These are phyloP conservation scores for Pseudocercospora eumusae DNA, from an alignment of 2,329 filamentous ascomycete species.

Conservation along the genomic window DNA sequence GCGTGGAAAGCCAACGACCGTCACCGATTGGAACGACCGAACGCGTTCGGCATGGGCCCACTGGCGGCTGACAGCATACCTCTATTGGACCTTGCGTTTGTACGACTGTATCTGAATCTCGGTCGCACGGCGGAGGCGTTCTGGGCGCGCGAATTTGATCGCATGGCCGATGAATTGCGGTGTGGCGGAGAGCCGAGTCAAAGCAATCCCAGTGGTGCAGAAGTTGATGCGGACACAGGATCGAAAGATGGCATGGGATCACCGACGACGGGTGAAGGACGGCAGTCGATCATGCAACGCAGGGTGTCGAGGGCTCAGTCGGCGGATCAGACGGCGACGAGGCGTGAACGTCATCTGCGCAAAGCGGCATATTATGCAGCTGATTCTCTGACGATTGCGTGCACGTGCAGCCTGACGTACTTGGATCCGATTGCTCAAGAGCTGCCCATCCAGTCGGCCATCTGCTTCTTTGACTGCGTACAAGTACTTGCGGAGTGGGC, in stretches of 20 bases:
- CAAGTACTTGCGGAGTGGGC: slow-evolving; percentile 95
- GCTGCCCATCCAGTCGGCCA: slow-evolving; percentile 82
- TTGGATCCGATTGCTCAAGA: slow-evolving; percentile 81
- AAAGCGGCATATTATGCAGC: slow-evolving; percentile 96
- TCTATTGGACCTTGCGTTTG: slow-evolving; percentile 85
- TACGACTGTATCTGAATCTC: slow-evolving; percentile 90
- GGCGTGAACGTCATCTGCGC: slow-evolving; percentile 81
- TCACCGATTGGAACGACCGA: slow-evolving; percentile 80
- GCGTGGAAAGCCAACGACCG: slow-evolving; percentile 86
- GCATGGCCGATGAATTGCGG: slow-evolving; percentile 83
- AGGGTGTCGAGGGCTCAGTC: slow-evolving; percentile 26
- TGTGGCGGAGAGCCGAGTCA: slow-evolving; percentile 64
- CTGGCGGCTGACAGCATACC: slow-evolving; percentile 89
- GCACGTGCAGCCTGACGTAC: slow-evolving; percentile 82
- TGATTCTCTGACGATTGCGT: slow-evolving; percentile 84
- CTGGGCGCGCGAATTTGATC: slow-evolving; percentile 91
- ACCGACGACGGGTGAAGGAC: slow-evolving; percentile 14
- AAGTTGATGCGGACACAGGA: slow-evolving; percentile 10
- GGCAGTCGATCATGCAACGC: slow-evolving; percentile 36
- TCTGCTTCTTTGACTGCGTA: slow-evolving; percentile 91
- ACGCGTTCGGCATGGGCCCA: slow-evolving; percentile 77
- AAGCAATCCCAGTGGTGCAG: slow-evolving; percentile 61
- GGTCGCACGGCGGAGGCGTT: slow-evolving; percentile 88
- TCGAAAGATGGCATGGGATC: slow-evolving; percentile 8
- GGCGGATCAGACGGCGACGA: slow-evolving; percentile 45